Evolutionary conservation across 2,329 filamentous ascomycete genomes (phyloP), one percentile per base, ranked within the genome.

Genomic region (Arthrinium puccinioides): DNA sequence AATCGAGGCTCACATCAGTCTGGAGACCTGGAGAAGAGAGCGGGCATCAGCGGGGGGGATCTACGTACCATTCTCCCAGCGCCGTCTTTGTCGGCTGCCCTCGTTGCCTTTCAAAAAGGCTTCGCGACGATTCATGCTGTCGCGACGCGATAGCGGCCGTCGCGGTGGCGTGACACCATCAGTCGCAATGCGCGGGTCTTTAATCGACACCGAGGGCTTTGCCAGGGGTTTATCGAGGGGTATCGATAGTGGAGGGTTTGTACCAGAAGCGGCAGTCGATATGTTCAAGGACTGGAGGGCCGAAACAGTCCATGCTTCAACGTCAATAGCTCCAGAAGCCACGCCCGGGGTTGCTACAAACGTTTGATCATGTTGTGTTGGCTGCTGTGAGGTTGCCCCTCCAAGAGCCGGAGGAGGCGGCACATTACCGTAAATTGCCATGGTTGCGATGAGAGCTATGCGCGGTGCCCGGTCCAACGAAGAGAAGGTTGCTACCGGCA

Each of bases 11-110:
- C 28, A 37, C 8, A 25, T 35, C 21, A 15, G 26, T 7, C 21
- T 21, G 19, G 14, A 34, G 15, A 28, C 36, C 32, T 32, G 21
- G 11, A 10, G 15, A 6, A 26, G 26, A 40, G 9, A 18, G 8
- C 21, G 20, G 21, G 18, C 19, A 24, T 16, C 20, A 28, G n/a
- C n/a, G 21, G n/a, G 14, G 14, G 21, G 34, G 35, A 38, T 24
- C 30, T 38, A 53, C 63, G 47, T 72, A 94, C 87, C 86, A 61
- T 97, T 98, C 68, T 98, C 92, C 88, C 89, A 97, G 39, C 90
- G 75, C 51, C 90, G 82, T 34, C 90, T 74, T 52, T 90, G 81
- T 24, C 90, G 76, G 51, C 79, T 90, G 23, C 90, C 90, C 60
- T 96, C 88, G 49, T 94, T 94, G 39, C 90, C 90, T 65, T 88